Evolutionary conservation across 23 red algal species (phyloP), one percentile per base, ranked within the genome.

Genomic region (Pyropia yezoensis): DNA sequence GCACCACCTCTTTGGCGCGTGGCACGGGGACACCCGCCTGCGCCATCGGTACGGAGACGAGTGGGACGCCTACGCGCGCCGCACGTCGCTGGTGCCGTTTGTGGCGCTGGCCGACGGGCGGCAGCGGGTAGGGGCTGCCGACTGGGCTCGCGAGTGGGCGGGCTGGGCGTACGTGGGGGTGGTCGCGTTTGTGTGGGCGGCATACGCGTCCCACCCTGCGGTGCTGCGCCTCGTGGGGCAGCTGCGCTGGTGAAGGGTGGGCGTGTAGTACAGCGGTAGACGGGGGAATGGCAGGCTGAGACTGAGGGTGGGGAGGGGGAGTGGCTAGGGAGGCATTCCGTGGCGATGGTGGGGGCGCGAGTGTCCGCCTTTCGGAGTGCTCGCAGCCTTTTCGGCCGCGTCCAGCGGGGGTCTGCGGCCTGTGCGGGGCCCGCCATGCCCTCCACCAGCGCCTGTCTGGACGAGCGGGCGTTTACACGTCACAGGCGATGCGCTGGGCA

Each of bases 11-110:
- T 53, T 97, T 15, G 93, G 76, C 29, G 93, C 85, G 9, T 97
- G 93, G 93, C 82, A 97, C 33, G 93, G 93, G 33, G 93, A 97
- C 57, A 15, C 75, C 21, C 66, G 93, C 11, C 64, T 97, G n/a
- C 25, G 58, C 14, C 47, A 72, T 14, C 34, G 61, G 29, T 97
- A 84, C 61, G 85, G 80, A 18, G 63, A 77, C 16, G 84, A 72
- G 50, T 97, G 93, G 93, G 24, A 62, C 3, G 50, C 22, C 0
- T 85, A 74, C 22, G 85, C 78, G 17, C 67, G 79, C 33, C 69
- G 87, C 22, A 85, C 93, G 29, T 85, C 69, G 21, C 59, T 97
- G 12, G 17, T 89, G 39, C 93, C 93, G 19, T 97, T 97, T 68
- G 63, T 28, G 13, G 73, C 78, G 19, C 65, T 97, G 21, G 54